phyloP scores from a whole-genome alignment of 805 yeast genomes.

The Saccharomycopsis sp. region DNA sequence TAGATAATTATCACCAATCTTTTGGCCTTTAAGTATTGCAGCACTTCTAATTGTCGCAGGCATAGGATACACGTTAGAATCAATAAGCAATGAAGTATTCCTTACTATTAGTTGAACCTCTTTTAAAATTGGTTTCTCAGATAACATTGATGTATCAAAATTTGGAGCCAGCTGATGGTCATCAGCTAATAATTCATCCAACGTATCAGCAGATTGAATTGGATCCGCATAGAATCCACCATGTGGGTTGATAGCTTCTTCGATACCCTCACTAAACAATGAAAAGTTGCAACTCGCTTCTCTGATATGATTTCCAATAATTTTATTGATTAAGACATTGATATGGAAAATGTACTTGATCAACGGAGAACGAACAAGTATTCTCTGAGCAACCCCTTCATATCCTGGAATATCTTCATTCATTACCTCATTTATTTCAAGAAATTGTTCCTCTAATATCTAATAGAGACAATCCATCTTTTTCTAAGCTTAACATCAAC shows the following conservation, averaged over 20 bases:
- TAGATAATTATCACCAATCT: background rate
- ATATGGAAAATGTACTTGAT: slow-evolving; percentile 12
- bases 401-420: too few species aligned
- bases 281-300: background rate
- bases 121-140: background rate
- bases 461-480: too few species aligned
- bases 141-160: background rate
- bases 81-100: slow-evolving; percentile 3
- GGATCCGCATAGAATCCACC: slow-evolving; percentile 6
- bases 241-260: background rate
- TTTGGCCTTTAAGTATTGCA: slow-evolving; percentile 3
- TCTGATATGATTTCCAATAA: background rate
- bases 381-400: slow-evolving; percentile 2
- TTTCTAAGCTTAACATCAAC: too few species aligned
- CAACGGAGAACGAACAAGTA: slow-evolving; percentile 13
- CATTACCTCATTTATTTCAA: too few species aligned
- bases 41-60: slow-evolving; percentile 9
- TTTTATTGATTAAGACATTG: slow-evolving; percentile 3
- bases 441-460: too few species aligned
- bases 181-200: slow-evolving; percentile 15
- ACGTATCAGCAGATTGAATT: slow-evolving; percentile 9
- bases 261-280: background rate
- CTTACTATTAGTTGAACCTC: slow-evolving; percentile 5
- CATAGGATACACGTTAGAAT: slow-evolving; percentile 3
- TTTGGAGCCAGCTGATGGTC: background rate